Evolutionary conservation across 805 yeast genomes (phyloP), one percentile per base, ranked within the genome.

Genomic region (Dipodascopsis tothii): DNA sequence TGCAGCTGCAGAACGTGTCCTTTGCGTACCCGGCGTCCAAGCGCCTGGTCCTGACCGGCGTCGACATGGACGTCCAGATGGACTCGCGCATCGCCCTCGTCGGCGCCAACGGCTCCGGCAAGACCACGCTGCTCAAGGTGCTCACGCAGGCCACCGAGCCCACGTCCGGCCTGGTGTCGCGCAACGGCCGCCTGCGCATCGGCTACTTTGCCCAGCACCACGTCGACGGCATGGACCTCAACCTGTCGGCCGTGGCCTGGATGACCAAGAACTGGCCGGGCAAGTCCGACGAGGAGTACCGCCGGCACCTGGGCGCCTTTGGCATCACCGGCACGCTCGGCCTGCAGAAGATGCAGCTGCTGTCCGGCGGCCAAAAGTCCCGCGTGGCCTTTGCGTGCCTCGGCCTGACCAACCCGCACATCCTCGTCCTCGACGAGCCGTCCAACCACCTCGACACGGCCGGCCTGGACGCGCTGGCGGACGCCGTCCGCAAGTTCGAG

Each of bases 61-160:
- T 88, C 34, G 95, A 88, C 54, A 64, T 92, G 49, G 94, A 86
- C 54, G 85, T 92, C 43, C 95, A 85, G 64, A 72, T 90, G 84
- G 84, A 88, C 58, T 87, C 96, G 1, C 76, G 99, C 64, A 84
- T 92, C 57, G 98, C 97, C 0, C 72, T 92, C 48, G 95, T 92
- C 47, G 99, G 99, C 74, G 97, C 96, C 48, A 92, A 92, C 63
- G 99, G 99, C 70, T 85, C 96, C 61, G 99, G 99, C 83, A 92
- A 92, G 65, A 88, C 98, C 7, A 92, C 99, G 2, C 70, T 92
- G 50, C 73, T 92, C 60, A 90, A 90, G 63, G 69, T 92, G 35
- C 70, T 92, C 56, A 80, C 88, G 77, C 96, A 84, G 51, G 77
- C 71, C 53, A 67, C 83, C 41, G 68, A 69, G 19, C 96, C 98